Evolutionary conservation across 192 early-diverging fungal species (phyloP), one percentile per base, ranked within the genome.

Genomic region (Paraglomus brasilianum): DNA sequence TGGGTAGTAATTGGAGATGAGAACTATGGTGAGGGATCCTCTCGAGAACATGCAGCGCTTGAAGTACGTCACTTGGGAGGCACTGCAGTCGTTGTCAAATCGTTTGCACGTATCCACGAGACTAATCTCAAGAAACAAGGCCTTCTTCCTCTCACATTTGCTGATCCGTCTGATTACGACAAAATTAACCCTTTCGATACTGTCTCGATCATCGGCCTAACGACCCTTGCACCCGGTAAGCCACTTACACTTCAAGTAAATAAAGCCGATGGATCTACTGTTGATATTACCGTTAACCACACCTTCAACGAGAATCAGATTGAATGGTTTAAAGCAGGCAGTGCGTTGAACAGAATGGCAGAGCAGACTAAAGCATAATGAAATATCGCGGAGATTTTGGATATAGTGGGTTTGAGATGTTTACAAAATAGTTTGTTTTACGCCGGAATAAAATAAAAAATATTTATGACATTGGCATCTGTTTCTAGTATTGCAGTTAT

Each of bases 111-210:
- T 79, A 98, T 98, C 81, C 97, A 98, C 85, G 94, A 98, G 85
- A 98, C 97, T 77, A 98, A 98, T 86, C 87, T 97, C 69, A 98
- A 98, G 90, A 98, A 98, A 88, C 97, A 98, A 82, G 97, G 97
- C 74, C 86, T 98, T 62, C 85, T 98, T 69, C 97, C 97, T 43
- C 83, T 98, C 74, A 96, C 94, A 57, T 98, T 98, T 74, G 83
- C 89, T 79, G 85, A 98, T 84, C 86, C 93, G 65, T 87, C 84
- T 67, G 97, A 98, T 80, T 98, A 98, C 74, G 94, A 95, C 71
- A 90, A 87, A 85, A 86, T 98, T 71, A 82, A 82, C 65, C 91
- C 95, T 62, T 73, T 75, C 17, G 97, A 98, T 81, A 92, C 88
- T 75, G 85, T 98, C 66, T 88, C 88, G 45, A 91, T 98, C 77